Evolutionary conservation across 1,284 basidiomycete species (phyloP), one percentile per base, ranked within the genome.

Genomic region (Boletus mariae): DNA sequence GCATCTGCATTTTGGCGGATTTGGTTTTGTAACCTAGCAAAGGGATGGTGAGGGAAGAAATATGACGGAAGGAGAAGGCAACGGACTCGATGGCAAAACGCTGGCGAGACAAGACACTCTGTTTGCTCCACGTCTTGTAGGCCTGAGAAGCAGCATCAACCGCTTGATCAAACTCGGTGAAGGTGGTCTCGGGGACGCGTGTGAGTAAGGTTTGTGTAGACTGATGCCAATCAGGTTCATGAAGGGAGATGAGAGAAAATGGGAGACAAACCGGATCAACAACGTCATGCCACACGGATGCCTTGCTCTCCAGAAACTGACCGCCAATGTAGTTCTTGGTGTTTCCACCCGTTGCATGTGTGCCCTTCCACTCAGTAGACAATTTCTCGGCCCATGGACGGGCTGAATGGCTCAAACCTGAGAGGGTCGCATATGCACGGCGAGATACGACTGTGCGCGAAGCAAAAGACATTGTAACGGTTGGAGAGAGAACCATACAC

Each of bases 251-350:
- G 15, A 13, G 11, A 31, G 25, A 23, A 17, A 12, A 10, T 37
- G 6, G 34, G 12, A 32, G 45, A 71, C 82, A 60, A 60, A 94
- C 92, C 11, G 94, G 94, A 73, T 98, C 94, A 57, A 85, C 75
- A 4, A 96, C 84, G 51, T 95, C 90, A 55, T 92, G 80, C 88
- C 90, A 96, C 54, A 87, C 76, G 2, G 78, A 72, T 4, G 90
- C 73, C 64, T 83, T 83, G 71, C 90, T 92, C 63, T 95, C 88
- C 28, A 88, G 77, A 63, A 95, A 97, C 72, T 92, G 79, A 34
- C 94, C 94, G 28, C 84, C 86, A 57, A 96, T 89, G 72, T 87
- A 95, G 72, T 94, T 94, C 80, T 89, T 93, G 46, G 92, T 94
- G 59, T 79, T 86, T 45, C 82, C 88, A 15, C 94, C 94, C 13